phyloP scores from a whole-genome alignment of 1,284 basidiomycete species.

The Singerocomus rubriflavus region DNA sequence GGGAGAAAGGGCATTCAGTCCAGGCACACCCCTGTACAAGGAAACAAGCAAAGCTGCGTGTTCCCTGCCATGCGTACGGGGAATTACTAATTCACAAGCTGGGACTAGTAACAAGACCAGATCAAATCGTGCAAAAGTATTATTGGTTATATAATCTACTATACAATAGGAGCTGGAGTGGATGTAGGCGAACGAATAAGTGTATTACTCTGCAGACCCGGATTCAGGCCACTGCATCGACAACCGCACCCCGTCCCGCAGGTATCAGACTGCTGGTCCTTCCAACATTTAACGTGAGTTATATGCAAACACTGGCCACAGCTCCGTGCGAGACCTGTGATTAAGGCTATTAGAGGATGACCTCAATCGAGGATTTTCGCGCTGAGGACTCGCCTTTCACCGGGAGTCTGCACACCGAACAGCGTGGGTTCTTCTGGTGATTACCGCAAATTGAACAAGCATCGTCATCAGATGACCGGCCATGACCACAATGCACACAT shows the following conservation, averaged over 20 bases:
- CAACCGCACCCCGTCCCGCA: slow-evolving; percentile 69
- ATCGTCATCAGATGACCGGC: slow-evolving; percentile 33
- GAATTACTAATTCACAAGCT: neutral
- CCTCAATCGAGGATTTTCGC: neutral
- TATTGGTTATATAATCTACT: neutral
- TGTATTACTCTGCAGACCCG: neutral
- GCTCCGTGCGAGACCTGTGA: slow-evolving; percentile 63
- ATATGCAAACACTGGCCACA: slow-evolving; percentile 67
- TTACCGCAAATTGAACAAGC: slow-evolving; percentile 51
- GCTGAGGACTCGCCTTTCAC: slow-evolving; percentile 60
- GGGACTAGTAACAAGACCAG: no score
- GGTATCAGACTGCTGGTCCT: slow-evolving; percentile 41
- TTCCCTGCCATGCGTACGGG: neutral
- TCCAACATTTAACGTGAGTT: slow-evolving; percentile 66
- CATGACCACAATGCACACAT: slow-evolving; percentile 38
- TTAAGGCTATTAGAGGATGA: neutral
- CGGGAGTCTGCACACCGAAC: slow-evolving; percentile 74
- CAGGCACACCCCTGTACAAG: neutral
- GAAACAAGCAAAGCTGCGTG: no score
- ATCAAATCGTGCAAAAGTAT: neutral
- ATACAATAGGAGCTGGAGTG: neutral
- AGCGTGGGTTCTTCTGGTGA: slow-evolving; percentile 47
- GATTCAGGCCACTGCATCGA: slow-evolving; percentile 38
- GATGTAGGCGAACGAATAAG: slow-evolving; percentile 19
- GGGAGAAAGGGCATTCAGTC: no score